phyloP scores from a whole-genome alignment of 2,329 filamentous ascomycete genomes.

The Xylariaceae sp. region DNA sequence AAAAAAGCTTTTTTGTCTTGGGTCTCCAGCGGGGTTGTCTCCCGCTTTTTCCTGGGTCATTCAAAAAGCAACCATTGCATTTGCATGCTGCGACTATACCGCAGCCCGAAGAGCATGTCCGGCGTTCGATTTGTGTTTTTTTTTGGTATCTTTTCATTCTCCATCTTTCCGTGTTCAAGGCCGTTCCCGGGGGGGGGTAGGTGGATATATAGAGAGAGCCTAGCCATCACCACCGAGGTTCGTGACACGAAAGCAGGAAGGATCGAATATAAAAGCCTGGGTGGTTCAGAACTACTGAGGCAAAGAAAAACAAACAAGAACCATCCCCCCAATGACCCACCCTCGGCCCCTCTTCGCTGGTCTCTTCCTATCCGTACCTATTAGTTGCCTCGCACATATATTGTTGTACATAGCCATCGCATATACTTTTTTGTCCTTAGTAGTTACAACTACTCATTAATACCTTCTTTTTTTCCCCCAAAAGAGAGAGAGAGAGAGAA shows the following conservation, averaged over 20 bases:
- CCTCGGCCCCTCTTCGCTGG: background rate
- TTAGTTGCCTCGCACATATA: background rate
- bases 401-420: slow-evolving; percentile 15
- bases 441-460: slow-evolving; percentile 18
- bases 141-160: slow-evolving; percentile 1
- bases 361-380: background rate
- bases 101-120: slow-evolving; percentile 13
- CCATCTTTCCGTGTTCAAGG: background rate
- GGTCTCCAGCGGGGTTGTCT: slow-evolving; percentile 13
- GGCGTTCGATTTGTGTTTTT: slow-evolving; percentile 12
- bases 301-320: background rate
- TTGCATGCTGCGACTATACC: slow-evolving; percentile 14
- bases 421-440: slow-evolving; percentile 10
- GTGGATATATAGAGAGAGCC: background rate
- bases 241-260: background rate
- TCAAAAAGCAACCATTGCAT: slow-evolving; percentile 6
- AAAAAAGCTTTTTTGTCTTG: slow-evolving; percentile 3
- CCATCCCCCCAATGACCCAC: background rate
- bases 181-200: background rate
- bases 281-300: background rate
- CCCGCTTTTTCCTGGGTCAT: slow-evolving; percentile 10
- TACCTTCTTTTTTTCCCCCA: background rate
- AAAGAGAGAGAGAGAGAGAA: too few species aligned
- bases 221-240: background rate
- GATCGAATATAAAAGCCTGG: background rate